Evolutionary conservation across 305 asterid species (phyloP).

Genomic region (Solanum chacoense): DNA sequence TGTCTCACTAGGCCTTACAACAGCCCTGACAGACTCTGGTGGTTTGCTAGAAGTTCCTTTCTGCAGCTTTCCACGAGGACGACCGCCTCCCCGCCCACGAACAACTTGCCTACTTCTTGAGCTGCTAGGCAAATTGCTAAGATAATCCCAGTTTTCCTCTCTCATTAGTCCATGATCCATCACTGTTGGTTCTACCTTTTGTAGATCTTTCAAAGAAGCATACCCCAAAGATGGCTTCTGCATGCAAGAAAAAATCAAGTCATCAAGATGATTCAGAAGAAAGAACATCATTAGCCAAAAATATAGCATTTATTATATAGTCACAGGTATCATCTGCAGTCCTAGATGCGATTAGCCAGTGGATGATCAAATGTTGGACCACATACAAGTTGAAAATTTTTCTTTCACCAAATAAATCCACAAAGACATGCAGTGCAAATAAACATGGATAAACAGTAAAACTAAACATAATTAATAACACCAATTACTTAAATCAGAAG

Average conservation of each 20-base stretch:
- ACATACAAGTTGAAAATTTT: background rate
- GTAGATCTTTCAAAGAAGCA: slow-evolving; percentile 7
- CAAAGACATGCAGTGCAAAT: background rate
- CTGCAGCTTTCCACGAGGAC: slow-evolving; percentile 49
- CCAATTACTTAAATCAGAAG: background rate
- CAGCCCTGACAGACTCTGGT: slow-evolving; percentile 6
- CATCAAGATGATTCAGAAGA: background rate
- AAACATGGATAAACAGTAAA: background rate
- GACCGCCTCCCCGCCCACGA: slow-evolving; percentile 36
- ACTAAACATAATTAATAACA: background rate
- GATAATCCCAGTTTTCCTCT: slow-evolving; percentile 21
- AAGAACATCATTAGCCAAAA: background rate
- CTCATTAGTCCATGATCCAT: slow-evolving; percentile 11
- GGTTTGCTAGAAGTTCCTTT: background rate
- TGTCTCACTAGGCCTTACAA: slow-evolving; percentile 27
- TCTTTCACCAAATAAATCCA: background rate
- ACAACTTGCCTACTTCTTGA: slow-evolving; percentile 14
- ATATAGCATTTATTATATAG: background rate
- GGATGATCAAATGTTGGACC: background rate
- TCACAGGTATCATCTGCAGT: background rate
- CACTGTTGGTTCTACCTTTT: slow-evolving; percentile 15
- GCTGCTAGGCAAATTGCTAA: slow-evolving; percentile 15
- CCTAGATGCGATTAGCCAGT: background rate
- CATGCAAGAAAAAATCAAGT: background rate
- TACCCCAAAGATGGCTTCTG: slow-evolving; percentile 34